Evolutionary conservation across 2,329 filamentous ascomycete genomes (phyloP).

Genomic region (Alternaria postmessia): DNA sequence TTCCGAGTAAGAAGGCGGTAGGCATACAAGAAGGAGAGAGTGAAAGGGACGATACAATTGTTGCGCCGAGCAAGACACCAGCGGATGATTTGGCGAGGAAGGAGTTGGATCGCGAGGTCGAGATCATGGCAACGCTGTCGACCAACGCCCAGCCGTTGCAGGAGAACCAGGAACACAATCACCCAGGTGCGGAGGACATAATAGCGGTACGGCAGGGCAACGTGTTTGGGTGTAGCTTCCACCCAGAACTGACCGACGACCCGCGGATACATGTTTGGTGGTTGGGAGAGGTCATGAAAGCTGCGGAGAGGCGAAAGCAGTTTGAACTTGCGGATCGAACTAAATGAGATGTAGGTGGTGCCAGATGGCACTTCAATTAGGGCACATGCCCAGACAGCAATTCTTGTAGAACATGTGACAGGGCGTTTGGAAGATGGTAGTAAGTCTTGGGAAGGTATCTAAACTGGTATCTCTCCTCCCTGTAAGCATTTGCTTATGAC

Average conservation of each 20-base stretch:
- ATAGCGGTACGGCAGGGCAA: constrained; percentile 91
- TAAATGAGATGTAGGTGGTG: constrained; percentile 12
- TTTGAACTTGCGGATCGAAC: constrained; percentile 44
- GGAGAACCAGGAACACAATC: constrained; percentile 57
- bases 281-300: constrained; percentile 71
- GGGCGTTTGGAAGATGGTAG: constrained; percentile 18
- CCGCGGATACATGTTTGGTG: constrained; percentile 93
- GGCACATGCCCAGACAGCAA: not conserved
- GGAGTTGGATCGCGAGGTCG: constrained; percentile 60
- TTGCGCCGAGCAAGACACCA: constrained; percentile 64
- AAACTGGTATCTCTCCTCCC: constrained; percentile 1
- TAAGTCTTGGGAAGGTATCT: constrained; percentile 11
- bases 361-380: not conserved
- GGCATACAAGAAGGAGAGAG: constrained; percentile 60
- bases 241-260: constrained; percentile 91
- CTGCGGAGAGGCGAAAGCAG: constrained; percentile 40
- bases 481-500: constrained; percentile 1
- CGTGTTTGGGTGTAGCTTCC: constrained; percentile 93
- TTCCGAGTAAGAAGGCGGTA: constrained; percentile 60
- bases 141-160: constrained; percentile 57
- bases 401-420: constrained; percentile 14
- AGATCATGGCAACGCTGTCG: constrained; percentile 67
- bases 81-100: constrained; percentile 56
- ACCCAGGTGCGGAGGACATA: constrained; percentile 68
- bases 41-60: constrained; percentile 59